Evolutionary conservation across 2,329 filamentous ascomycete genomes (phyloP).

Genomic region (Fusarium drepaniforme): DNA sequence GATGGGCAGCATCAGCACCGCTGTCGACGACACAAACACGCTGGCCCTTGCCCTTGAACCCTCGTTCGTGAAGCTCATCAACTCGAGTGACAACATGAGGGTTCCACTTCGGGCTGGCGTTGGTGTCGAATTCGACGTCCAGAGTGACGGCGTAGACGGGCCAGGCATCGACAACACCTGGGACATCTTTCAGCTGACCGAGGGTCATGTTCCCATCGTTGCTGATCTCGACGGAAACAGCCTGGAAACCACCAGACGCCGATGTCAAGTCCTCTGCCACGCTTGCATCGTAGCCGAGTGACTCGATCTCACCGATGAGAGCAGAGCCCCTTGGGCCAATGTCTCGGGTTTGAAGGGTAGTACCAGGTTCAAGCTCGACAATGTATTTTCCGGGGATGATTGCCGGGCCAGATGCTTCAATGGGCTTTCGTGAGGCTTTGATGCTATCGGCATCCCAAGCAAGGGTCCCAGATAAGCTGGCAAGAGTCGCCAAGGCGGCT

Average conservation of each 20-base stretch:
- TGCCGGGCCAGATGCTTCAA: not conserved
- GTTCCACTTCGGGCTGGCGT: conserved; percentile 25
- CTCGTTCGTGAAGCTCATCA: conserved; percentile 30
- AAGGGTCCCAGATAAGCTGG: not conserved
- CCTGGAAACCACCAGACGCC: not conserved
- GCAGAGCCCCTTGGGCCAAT: not conserved
- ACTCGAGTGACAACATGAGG: conserved; percentile 30
- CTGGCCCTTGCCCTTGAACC: conserved; percentile 33
- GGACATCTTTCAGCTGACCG: conserved; percentile 8
- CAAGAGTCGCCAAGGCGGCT: not conserved
- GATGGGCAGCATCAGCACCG: conserved; percentile 28
- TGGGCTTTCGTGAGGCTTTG: not conserved
- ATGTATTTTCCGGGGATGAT: not conserved
- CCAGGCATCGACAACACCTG: conserved; percentile 15
- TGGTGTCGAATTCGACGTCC: conserved; percentile 11
- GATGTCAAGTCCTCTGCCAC: not conserved
- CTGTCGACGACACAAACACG: conserved; percentile 39
- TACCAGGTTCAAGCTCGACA: not conserved
- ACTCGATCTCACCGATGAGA: not conserved
- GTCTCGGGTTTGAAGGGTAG: not conserved
- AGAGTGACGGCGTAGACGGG: conserved; percentile 18
- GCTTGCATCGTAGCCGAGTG: not conserved
- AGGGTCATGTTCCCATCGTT: not conserved
- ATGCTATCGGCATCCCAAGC: not conserved
- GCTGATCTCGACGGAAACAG: not conserved